phyloP scores from a whole-genome alignment of 257 asterid species.

The Rhazya stricta region DNA sequence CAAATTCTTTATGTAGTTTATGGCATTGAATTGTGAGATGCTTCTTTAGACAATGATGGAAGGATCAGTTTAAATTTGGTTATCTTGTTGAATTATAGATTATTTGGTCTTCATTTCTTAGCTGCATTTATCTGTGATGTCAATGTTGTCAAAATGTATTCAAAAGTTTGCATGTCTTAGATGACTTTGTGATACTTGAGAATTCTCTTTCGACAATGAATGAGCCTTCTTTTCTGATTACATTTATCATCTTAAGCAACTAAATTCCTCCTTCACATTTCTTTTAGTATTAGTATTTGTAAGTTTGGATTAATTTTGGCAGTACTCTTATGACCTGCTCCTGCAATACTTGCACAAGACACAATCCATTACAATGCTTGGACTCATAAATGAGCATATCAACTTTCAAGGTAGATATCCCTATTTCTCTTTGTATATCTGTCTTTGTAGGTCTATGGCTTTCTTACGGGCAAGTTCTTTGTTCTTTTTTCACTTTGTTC shows the following conservation, averaged over 20 bases:
- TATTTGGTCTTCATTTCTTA: not conserved
- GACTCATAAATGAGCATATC: slow-evolving; percentile 90
- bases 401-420: slow-evolving; percentile 71
- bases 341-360: slow-evolving; percentile 88
- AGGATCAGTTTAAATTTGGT: not conserved
- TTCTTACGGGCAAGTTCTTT: not conserved
- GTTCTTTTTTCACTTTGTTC: slow-evolving; percentile 7
- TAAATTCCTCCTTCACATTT: not conserved
- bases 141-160: not conserved
- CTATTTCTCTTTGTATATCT: slow-evolving; percentile 5
- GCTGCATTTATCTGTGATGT: not conserved
- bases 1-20: not conserved
- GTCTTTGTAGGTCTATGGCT: not conserved
- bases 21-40: not conserved
- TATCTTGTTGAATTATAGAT: not conserved
- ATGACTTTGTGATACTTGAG: not conserved
- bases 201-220: not conserved
- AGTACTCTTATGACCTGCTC: slow-evolving; percentile 91
- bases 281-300: not conserved
- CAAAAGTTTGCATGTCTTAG: not conserved
- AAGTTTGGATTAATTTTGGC: slow-evolving; percentile 16
- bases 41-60: not conserved
- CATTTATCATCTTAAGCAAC: not conserved
- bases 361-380: slow-evolving; percentile 83
- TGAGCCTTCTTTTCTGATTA: not conserved